A percentile compares a stretch with the other conserved stretches of the same genome.
Conservation (phyloP, 352 stramenopile species). For the Phytophthora pseudosyringae region DNA sequence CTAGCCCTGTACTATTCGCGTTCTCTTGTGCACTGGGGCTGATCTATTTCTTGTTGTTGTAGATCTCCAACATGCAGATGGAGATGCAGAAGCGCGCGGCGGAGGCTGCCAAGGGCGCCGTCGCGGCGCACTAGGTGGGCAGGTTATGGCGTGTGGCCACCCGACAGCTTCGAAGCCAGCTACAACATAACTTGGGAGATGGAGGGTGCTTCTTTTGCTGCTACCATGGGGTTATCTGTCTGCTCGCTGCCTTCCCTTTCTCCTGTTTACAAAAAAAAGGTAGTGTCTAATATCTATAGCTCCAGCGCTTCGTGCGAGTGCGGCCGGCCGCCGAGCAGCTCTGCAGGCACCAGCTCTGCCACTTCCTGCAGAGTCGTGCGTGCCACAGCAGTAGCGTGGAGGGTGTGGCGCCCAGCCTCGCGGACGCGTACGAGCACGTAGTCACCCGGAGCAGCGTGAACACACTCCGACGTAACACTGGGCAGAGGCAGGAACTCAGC, state of each 20-base stretch:
- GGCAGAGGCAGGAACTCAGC: slow-evolving; percentile 57
- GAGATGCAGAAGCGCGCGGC: slow-evolving; percentile 89
- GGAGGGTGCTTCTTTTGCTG: slow-evolving; percentile 31
- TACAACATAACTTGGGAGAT: background rate
- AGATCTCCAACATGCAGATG: slow-evolving; percentile 92
- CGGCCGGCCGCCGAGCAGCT: slow-evolving; percentile 64
- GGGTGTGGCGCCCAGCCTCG: slow-evolving; percentile 82
- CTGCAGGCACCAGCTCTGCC: slow-evolving; percentile 49
- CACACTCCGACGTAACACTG: slow-evolving; percentile 33
- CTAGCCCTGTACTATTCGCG: too few relatives aligned
- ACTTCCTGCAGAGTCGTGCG: slow-evolving; percentile 79
- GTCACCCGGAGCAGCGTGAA: slow-evolving; percentile 69
- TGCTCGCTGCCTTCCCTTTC: background rate
- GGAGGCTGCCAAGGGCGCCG: slow-evolving; percentile 72
- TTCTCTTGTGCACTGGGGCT: background rate
- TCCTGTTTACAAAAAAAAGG: slow-evolving; percentile 15
- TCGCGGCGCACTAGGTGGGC: slow-evolving; percentile 45
- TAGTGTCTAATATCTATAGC: slow-evolving; percentile 40
- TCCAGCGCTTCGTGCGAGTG: slow-evolving; percentile 46
- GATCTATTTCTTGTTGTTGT: background rate
- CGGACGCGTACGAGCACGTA: slow-evolving; percentile 86
- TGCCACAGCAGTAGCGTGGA: slow-evolving; percentile 82
- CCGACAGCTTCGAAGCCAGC: background rate
- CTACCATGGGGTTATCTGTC: slow-evolving; percentile 2
- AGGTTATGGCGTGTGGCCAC: slow-evolving; percentile 4